These are phyloP conservation scores for Cyberlindnera lachancei DNA, from an alignment of 805 yeast genomes.

Conservation along the genomic window DNA sequence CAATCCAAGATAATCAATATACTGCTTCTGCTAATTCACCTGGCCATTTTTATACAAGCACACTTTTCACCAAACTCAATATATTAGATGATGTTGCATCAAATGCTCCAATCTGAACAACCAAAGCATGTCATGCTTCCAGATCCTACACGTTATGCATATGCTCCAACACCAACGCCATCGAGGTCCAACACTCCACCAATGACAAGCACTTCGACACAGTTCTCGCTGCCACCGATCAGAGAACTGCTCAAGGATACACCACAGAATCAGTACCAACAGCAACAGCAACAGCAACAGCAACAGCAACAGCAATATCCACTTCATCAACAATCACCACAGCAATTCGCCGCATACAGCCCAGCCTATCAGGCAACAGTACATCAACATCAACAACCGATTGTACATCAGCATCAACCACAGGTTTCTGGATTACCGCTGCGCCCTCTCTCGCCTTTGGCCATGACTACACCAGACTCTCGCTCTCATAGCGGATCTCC, in stretches of 20 bases:
- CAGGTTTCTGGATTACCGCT: too few relatives aligned
- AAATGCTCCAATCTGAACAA: conserved; percentile 3
- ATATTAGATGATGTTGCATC: background rate
- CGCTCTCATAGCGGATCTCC: too few relatives aligned
- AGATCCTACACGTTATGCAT: conserved; percentile 12
- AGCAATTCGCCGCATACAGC: too few relatives aligned
- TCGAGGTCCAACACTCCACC: conserved; percentile 5
- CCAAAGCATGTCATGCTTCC: conserved; percentile 16
- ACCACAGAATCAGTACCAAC: conserved; percentile 5
- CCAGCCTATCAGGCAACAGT: too few relatives aligned
- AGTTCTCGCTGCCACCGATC: conserved; percentile 14
- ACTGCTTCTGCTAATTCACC: too few relatives aligned
- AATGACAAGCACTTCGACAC: background rate
- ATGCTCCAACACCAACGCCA: background rate
- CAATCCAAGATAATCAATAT: too few relatives aligned
- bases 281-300: conserved; percentile 4
- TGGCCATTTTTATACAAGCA: too few relatives aligned
- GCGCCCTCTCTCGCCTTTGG: background rate
- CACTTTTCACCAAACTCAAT: background rate
- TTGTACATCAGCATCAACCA: too few relatives aligned
- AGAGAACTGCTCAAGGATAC: conserved; percentile 10
- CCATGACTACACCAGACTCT: conserved; percentile 10
- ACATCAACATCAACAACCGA: too few relatives aligned
- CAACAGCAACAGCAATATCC: conserved; percentile 5
- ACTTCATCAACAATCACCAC: conserved; percentile 1